These are phyloP conservation scores for Xerocomus potaroensis DNA, from an alignment of 768 basidiomycete genomes.

Conservation along the genomic window DNA sequence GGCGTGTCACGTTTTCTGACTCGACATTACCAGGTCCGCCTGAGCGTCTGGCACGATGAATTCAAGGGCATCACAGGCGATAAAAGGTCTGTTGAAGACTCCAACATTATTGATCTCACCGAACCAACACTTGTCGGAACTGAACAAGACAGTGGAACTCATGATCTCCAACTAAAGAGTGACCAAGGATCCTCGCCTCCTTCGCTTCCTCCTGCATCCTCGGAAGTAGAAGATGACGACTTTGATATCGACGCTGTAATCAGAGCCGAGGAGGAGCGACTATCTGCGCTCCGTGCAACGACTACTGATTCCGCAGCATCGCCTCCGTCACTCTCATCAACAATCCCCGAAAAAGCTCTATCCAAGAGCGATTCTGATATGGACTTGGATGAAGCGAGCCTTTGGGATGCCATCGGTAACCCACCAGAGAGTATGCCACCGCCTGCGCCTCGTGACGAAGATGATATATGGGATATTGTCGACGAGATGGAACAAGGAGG, in stretches of 20 bases:
- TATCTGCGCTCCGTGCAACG: constrained; percentile 20
- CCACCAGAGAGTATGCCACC: constrained; percentile 2
- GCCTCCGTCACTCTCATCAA: not conserved
- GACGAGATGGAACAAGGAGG: constrained; percentile 45
- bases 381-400: constrained; percentile 38
- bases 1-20: constrained; percentile 2
- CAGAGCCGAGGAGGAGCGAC: constrained; percentile 39
- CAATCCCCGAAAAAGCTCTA: constrained; percentile 4
- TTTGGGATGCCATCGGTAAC: constrained; percentile 31
- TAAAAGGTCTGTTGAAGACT: constrained; percentile 16
- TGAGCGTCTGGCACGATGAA: constrained; percentile 79
- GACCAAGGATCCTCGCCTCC: constrained; percentile 38
- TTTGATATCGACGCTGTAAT: constrained; percentile 52
- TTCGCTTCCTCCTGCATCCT: constrained; percentile 38
- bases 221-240: constrained; percentile 40
- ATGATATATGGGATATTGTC: constrained; percentile 72
- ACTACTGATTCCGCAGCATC: constrained; percentile 3
- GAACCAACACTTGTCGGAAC: constrained; percentile 24
- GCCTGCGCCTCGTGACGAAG: constrained; percentile 39
- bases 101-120: constrained; percentile 30
- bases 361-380: constrained; percentile 13
- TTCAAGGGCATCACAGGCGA: constrained; percentile 42
- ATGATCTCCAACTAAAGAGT: constrained; percentile 6
- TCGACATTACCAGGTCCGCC: constrained; percentile 45
- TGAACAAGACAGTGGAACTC: constrained; percentile 17